These are phyloP conservation scores for Trichoderma asperelloides DNA, from an alignment of 495 filamentous ascomycete genomes.

Conservation along the genomic window DNA sequence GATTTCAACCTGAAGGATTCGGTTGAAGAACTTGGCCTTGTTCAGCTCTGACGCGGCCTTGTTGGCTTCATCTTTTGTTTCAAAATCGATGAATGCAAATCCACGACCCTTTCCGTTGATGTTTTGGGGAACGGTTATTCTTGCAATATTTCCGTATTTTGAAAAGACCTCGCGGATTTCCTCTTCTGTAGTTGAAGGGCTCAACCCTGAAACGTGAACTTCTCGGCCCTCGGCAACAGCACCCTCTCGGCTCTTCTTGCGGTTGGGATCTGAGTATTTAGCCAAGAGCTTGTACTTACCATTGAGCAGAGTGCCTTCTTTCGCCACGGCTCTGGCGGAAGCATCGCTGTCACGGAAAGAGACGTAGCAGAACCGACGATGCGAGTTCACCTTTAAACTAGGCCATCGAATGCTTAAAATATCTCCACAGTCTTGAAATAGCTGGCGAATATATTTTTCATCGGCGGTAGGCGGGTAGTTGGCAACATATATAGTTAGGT, in stretches of 20 bases:
- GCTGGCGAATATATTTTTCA: slow-evolving; percentile 64
- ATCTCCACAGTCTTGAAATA: slow-evolving; percentile 71
- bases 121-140: slow-evolving; percentile 53
- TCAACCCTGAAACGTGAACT: slow-evolving; percentile 69
- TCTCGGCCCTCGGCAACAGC: slow-evolving; percentile 79
- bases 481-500: slow-evolving; percentile 76
- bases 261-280: slow-evolving; percentile 74
- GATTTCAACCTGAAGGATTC: slow-evolving; percentile 59
- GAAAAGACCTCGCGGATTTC: slow-evolving; percentile 63
- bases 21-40: slow-evolving; percentile 58
- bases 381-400: slow-evolving; percentile 77
- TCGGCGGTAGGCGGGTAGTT: slow-evolving; percentile 86
- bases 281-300: slow-evolving; percentile 56
- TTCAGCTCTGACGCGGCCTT: slow-evolving; percentile 58
- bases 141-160: slow-evolving; percentile 66
- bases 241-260: slow-evolving; percentile 72
- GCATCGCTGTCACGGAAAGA: slow-evolving; percentile 62
- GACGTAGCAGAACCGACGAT: slow-evolving; percentile 88
- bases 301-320: slow-evolving; percentile 61
- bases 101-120: slow-evolving; percentile 60
- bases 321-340: slow-evolving; percentile 56
- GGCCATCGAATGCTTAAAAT: slow-evolving; percentile 84
- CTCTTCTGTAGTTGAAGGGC: slow-evolving; percentile 53
- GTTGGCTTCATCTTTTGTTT: slow-evolving; percentile 61
- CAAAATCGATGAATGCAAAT: slow-evolving; percentile 67